phyloP scores from a whole-genome alignment of 495 filamentous ascomycete genomes.

The Xylaria grammica region DNA sequence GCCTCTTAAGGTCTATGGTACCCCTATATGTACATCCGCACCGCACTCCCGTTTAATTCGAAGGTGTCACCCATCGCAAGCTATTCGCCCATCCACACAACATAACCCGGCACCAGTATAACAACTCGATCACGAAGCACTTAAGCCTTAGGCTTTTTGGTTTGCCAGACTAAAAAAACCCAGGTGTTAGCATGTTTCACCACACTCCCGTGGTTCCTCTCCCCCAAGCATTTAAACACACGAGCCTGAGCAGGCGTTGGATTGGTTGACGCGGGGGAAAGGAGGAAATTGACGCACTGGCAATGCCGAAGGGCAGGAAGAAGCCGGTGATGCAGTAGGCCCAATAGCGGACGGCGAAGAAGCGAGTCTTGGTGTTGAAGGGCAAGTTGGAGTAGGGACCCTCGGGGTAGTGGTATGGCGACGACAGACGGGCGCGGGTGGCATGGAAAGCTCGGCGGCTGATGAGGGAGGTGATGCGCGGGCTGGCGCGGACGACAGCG shows the following conservation, averaged over 20 bases:
- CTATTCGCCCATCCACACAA: not conserved
- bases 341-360: constrained; percentile 85
- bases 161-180: constrained; percentile 76
- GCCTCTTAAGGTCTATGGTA: constrained; percentile 33
- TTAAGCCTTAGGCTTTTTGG: constrained; percentile 66
- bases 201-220: constrained; percentile 7
- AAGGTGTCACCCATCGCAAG: not conserved
- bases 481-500: constrained; percentile 65
- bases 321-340: constrained; percentile 78
- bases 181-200: not conserved
- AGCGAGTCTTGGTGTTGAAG: constrained; percentile 91
- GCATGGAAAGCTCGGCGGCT: constrained; percentile 93
- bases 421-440: constrained; percentile 82
- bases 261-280: not conserved
- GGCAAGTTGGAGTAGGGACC: constrained; percentile 92
- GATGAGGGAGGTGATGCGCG: constrained; percentile 64
- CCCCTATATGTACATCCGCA: constrained; percentile 35
- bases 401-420: constrained; percentile 98
- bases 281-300: constrained; percentile 62
- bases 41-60: not conserved
- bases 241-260: not conserved
- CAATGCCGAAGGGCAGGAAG: constrained; percentile 78
- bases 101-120: constrained; percentile 4
- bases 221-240: not conserved
- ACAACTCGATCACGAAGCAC: constrained; percentile 22